Conservation (phyloP, 2,329 filamentous ascomycete species). For the Pestalotiopsis fici region DNA sequence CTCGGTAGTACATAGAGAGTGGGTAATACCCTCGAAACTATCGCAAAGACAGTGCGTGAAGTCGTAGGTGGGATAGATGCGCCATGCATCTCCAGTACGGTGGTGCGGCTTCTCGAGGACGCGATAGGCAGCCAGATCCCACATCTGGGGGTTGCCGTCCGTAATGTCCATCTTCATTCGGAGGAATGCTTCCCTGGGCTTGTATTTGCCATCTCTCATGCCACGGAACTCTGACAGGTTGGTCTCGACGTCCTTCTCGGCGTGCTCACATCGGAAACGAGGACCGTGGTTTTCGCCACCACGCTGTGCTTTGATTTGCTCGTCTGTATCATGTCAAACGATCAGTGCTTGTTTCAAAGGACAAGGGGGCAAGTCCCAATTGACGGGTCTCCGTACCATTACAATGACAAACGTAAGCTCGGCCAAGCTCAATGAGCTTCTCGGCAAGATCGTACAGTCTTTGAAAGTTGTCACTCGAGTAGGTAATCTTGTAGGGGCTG, state of each 20-base stretch:
- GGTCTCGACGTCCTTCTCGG: slow-evolving; percentile 71
- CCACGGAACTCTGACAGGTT: slow-evolving; percentile 82
- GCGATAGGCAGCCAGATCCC: slow-evolving; percentile 87
- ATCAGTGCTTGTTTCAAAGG: background rate
- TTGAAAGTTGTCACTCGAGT: slow-evolving; percentile 90
- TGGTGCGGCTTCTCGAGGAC: slow-evolving; percentile 73
- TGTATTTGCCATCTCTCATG: slow-evolving; percentile 91
- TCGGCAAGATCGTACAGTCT: slow-evolving; percentile 86
- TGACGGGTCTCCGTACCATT: slow-evolving; percentile 41
- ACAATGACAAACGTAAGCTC: slow-evolving; percentile 87
- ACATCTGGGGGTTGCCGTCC: slow-evolving; percentile 83
- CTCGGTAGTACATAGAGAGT: slow-evolving; percentile 91
- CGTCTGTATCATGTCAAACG: slow-evolving; percentile 44
- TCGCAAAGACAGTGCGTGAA: slow-evolving; percentile 91
- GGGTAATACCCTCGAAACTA: slow-evolving; percentile 88
- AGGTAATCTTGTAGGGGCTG: slow-evolving; percentile 75
- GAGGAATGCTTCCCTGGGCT: slow-evolving; percentile 78
- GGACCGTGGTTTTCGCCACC: slow-evolving; percentile 73
- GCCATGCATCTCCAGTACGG: slow-evolving; percentile 81
- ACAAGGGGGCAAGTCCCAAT: too few species aligned
- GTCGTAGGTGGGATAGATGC: slow-evolving; percentile 94
- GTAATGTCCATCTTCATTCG: slow-evolving; percentile 91
- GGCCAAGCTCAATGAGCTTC: slow-evolving; percentile 72
- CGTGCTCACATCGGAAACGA: slow-evolving; percentile 80
- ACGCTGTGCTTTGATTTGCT: slow-evolving; percentile 83